Base-by-base conservation (phyloP, 2,329 filamentous ascomycete genomes). In the Phyllachora maydis region DNA sequence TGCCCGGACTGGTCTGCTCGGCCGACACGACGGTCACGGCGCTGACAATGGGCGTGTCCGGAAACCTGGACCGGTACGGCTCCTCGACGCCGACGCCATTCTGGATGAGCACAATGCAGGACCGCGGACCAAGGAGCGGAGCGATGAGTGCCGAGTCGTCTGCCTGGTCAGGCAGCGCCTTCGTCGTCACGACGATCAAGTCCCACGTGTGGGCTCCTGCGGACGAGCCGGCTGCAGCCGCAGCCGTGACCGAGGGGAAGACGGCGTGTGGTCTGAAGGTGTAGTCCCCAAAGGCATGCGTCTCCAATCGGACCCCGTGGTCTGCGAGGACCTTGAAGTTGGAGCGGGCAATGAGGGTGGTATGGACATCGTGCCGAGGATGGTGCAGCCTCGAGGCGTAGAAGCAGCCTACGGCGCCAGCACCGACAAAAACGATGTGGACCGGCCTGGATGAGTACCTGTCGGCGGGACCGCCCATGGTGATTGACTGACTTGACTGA, bases 291-390 rank as follows among this genome's bases (percentile, higher is more conserved):
- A 74, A 79, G 24, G 63, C 57, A 23, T 59, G 65, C 4, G 72
- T 78, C 23, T 62, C 56, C 17, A 82, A 48, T 15, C 51, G 47
- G 38, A 81, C 72, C 22, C 74, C 75, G 13, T 56, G 47, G 7
- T 50, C 43, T 25, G 58, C 54, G 21, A 81, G 67, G 16, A 60
- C 62, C 13, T 52, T 45, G 52, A 75, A 79, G 49, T 81, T 81
- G 19, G 73, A 78, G 23, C 75, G 64, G 32, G 73, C 77, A 25
- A 77, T 66, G 21, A 77, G 63, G 4, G 73, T 78, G 23, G 75
- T 65, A 27, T 60, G 50, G 19, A 69, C 50, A 26, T 61, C 56
- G 27, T 52, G 43, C 9, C 41, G 36, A 6, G 58, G 57, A 34
- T 63, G 52, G 34, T 74, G 67, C 10, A 77, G 54, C 12, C 72